Percentiles rank a stretch among this genome's conserved stretches.
These are phyloP conservation scores for Volvox reticuliferus DNA, from an alignment of 139 green algal species.

Conservation along the genomic window DNA sequence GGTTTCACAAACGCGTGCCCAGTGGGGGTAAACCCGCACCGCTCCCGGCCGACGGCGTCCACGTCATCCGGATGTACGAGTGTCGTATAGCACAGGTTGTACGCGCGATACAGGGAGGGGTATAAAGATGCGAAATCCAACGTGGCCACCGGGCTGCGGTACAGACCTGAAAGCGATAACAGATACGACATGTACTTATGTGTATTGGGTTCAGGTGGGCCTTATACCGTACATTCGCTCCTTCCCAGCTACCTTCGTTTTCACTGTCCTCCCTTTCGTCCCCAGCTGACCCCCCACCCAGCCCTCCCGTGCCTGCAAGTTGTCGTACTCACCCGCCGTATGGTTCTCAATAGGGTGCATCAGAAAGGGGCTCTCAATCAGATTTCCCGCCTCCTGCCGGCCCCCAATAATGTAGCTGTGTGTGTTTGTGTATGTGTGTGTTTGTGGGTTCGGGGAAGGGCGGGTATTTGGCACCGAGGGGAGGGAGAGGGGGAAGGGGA, in stretches of 20 bases:
- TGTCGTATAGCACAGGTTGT: constrained; percentile 90
- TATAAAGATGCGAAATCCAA: constrained; percentile 81
- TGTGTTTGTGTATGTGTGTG: too few relatives aligned
- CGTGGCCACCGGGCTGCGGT: constrained; percentile 76
- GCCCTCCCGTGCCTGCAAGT: too few relatives aligned
- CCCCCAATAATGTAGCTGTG: constrained; percentile 69
- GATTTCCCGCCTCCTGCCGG: constrained; percentile 53
- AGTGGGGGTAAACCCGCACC: constrained; percentile 63
- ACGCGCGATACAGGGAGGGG: constrained; percentile 74
- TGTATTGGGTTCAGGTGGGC: too few relatives aligned
- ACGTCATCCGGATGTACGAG: constrained; percentile 80
- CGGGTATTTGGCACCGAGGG: background rate
- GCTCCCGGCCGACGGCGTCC: constrained; percentile 28
- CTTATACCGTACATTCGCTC: too few relatives aligned
- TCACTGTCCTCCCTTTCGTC: too few relatives aligned
- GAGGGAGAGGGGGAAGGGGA: background rate
- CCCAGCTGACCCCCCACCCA: too few relatives aligned
- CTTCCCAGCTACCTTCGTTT: too few relatives aligned
- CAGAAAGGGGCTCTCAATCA: constrained; percentile 79
- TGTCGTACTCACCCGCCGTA: constrained; percentile 40
- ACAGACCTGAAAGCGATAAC: constrained; percentile 59
- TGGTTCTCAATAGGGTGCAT: constrained; percentile 82
- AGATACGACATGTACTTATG: too few relatives aligned
- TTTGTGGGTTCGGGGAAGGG: background rate
- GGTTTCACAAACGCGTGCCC: constrained; percentile 56